A percentile compares a stretch with the other conserved stretches of the same genome.
Evolutionary conservation across 2,329 filamentous ascomycete species (phyloP).

Genomic region (Microsporum audouinii): DNA sequence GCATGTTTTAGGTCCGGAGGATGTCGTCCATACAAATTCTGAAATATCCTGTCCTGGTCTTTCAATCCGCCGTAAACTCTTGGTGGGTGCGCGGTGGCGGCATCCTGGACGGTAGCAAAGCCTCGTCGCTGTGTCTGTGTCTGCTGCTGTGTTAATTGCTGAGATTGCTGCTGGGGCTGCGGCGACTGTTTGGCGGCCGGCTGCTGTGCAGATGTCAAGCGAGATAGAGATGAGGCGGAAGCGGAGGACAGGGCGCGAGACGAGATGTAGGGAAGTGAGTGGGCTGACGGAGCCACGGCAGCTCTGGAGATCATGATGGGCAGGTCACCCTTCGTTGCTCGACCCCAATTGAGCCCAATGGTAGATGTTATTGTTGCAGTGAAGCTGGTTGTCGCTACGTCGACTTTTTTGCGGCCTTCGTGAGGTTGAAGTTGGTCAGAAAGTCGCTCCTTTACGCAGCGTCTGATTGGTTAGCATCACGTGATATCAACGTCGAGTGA

Average conservation of each 20-base stretch:
- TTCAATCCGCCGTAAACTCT: constrained; percentile 71
- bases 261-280: constrained; percentile 31
- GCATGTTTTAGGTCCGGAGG: constrained; percentile 84
- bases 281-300: constrained; percentile 33
- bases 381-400: background rate
- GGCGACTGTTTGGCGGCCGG: constrained; percentile 15
- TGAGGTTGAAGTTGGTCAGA: constrained; percentile 1
- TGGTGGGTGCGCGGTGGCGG: constrained; percentile 48
- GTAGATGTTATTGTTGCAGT: background rate
- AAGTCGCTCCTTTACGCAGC: background rate
- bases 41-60: constrained; percentile 98
- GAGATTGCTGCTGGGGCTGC: constrained; percentile 16
- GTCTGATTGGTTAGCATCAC: background rate
- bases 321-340: constrained; percentile 1
- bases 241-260: constrained; percentile 30
- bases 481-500: background rate
- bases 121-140: constrained; percentile 45
- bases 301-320: constrained; percentile 36
- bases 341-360: constrained; percentile 4
- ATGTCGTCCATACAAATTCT: constrained; percentile 92
- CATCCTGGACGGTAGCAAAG: constrained; percentile 71
- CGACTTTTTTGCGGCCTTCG: background rate
- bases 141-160: constrained; percentile 20
- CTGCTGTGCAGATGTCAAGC: constrained; percentile 14
- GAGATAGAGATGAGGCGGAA: constrained; percentile 23